A percentile compares a stretch with the other conserved stretches of the same genome.
Evolutionary conservation across 345 rosid genomes (phyloP).

Genomic region (Erodium maritimum): DNA sequence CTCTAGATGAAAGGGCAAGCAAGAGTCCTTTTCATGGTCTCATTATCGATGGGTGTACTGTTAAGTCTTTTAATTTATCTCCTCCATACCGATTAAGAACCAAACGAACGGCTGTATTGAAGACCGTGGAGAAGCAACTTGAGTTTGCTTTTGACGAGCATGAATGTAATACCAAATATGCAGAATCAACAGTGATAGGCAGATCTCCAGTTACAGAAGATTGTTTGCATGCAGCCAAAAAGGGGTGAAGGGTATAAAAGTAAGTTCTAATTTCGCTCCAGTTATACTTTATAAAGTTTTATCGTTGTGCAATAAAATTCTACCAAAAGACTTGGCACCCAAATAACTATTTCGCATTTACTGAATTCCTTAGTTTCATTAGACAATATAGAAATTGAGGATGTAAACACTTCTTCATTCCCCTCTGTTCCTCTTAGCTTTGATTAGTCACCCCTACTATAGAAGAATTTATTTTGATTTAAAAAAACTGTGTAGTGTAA

Average conservation of each 20-base stretch:
- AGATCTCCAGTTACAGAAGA: slow-evolving; percentile 24
- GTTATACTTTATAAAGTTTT: not conserved
- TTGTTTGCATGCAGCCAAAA: slow-evolving; percentile 17
- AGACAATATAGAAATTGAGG: no score
- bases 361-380: not conserved
- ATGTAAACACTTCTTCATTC: no score
- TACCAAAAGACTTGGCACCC: not conserved
- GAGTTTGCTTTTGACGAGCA: slow-evolving; percentile 46
- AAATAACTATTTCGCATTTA: no score
- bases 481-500: no score
- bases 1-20: slow-evolving; percentile 21
- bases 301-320: not conserved
- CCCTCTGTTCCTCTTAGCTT: no score
- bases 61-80: slow-evolving; percentile 58
- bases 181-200: slow-evolving; percentile 21
- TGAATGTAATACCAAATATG: slow-evolving; percentile 26
- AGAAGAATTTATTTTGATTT: no score
- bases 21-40: slow-evolving; percentile 28
- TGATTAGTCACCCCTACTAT: no score
- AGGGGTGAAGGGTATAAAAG: slow-evolving; percentile 21
- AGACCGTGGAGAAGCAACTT: slow-evolving; percentile 84
- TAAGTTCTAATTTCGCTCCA: not conserved
- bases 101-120: slow-evolving; percentile 61
- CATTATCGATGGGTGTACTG: slow-evolving; percentile 20
- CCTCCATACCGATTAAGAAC: slow-evolving; percentile 85